Conservation (phyloP, 2,329 filamentous ascomycete genomes). For the Cordyceps cicadae region DNA sequence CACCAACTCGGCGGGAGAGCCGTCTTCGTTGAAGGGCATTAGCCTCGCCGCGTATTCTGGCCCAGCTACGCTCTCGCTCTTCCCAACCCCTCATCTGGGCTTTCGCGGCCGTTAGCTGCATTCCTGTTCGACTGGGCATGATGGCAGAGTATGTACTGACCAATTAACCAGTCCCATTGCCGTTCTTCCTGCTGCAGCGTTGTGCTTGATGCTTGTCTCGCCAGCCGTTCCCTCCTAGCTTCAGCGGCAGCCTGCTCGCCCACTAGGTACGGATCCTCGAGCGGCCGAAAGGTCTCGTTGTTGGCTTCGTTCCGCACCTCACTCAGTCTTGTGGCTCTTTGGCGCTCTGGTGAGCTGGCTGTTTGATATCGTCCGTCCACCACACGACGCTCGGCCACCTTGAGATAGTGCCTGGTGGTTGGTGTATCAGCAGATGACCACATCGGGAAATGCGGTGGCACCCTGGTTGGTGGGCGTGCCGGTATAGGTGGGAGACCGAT, state of each 20-base stretch:
- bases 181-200: slow-evolving; percentile 48
- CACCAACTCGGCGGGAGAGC: slow-evolving; percentile 8
- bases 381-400: slow-evolving; percentile 55
- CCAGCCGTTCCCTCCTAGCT: slow-evolving; percentile 48
- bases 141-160: slow-evolving; percentile 30
- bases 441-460: slow-evolving; percentile 49
- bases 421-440: slow-evolving; percentile 50
- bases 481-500: slow-evolving; percentile 46
- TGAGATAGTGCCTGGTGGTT: slow-evolving; percentile 52
- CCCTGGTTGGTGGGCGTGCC: slow-evolving; percentile 29
- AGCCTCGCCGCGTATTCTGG: slow-evolving; percentile 31
- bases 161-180: slow-evolving; percentile 53
- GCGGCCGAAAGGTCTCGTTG: slow-evolving; percentile 32
- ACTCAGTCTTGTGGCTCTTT: background rate
- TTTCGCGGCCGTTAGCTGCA: slow-evolving; percentile 20
- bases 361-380: slow-evolving; percentile 32
- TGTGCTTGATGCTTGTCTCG: slow-evolving; percentile 47
- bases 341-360: slow-evolving; percentile 15
- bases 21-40: slow-evolving; percentile 20
- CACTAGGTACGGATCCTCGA: slow-evolving; percentile 61
- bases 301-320: background rate
- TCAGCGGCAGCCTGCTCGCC: slow-evolving; percentile 55
- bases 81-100: slow-evolving; percentile 44
- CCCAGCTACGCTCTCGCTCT: slow-evolving; percentile 42
- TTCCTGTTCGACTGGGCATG: background rate